A percentile compares a stretch with the other conserved stretches of the same genome.
Conservation (phyloP, 306 rosid genomes). For the Glycine soja region DNA sequence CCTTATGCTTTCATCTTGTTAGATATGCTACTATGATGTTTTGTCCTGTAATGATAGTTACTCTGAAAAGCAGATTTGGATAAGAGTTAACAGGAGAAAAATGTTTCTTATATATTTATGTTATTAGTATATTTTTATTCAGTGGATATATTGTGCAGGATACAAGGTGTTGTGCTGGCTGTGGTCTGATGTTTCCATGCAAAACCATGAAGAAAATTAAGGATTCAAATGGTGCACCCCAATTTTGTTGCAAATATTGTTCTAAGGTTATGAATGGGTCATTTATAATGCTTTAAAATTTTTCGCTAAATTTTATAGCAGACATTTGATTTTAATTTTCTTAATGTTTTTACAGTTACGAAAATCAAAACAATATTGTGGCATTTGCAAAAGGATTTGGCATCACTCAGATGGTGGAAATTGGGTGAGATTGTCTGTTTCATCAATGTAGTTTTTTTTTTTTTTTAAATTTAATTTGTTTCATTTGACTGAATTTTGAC, state of each 20-base stretch:
- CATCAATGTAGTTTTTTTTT: slow-evolving; percentile 31
- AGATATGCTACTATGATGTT: too few species aligned
- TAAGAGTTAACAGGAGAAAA: too few species aligned
- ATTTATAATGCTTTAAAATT: slow-evolving; percentile 20
- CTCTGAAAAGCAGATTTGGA: too few species aligned
- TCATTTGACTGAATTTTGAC: slow-evolving; percentile 1
- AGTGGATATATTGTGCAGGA: slow-evolving; percentile 65
- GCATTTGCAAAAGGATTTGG: slow-evolving; percentile 95
- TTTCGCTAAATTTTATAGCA: slow-evolving; percentile 26
- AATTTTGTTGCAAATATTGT: slow-evolving; percentile 79
- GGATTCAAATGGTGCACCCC: slow-evolving; percentile 57
- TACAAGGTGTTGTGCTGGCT: slow-evolving; percentile 74
- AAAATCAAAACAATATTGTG: slow-evolving; percentile 95
- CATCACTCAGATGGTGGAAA: slow-evolving; percentile 94
- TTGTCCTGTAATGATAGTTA: too few species aligned
- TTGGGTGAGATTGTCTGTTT: slow-evolving; percentile 79
- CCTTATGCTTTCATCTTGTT: too few species aligned
- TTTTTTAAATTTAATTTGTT: neutral
- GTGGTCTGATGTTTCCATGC: slow-evolving; percentile 65
- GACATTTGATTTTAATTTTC: slow-evolving; percentile 29
- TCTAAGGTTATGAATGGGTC: slow-evolving; percentile 65
- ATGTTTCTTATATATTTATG: too few species aligned
- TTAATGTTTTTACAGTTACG: slow-evolving; percentile 60
- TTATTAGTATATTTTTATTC: slow-evolving; percentile 38
- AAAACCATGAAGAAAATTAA: slow-evolving; percentile 71